Percentiles rank a stretch among this genome's conserved stretches.
phyloP scores from a whole-genome alignment of 2,329 filamentous ascomycete species.

The Ceratocystis albifundus region DNA sequence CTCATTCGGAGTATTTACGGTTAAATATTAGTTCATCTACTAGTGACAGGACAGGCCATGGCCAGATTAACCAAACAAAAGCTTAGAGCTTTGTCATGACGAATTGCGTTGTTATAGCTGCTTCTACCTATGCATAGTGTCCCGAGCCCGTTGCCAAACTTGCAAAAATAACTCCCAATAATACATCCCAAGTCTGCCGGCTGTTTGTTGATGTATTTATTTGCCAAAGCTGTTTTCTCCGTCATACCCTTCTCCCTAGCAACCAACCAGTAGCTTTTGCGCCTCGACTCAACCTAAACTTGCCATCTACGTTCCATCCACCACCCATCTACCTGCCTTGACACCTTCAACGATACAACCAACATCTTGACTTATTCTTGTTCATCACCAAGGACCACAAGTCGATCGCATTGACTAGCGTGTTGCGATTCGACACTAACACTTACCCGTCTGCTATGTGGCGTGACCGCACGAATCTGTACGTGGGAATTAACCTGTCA shows the following conservation, averaged over 20 bases:
- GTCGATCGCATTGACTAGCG: neutral
- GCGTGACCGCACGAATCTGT: constrained; percentile 99
- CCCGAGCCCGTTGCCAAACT: neutral
- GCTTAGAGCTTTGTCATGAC: constrained; percentile 9
- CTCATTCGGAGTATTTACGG: neutral
- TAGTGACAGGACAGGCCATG: neutral
- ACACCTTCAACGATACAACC: neutral
- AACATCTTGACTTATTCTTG: neutral
- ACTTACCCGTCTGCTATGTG: constrained; percentile 59
- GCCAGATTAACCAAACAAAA: neutral
- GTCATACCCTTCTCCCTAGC: neutral
- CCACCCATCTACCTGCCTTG: neutral
- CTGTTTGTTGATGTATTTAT: neutral
- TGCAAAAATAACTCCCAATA: neutral
- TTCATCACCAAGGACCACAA: neutral
- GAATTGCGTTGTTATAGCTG: neutral
- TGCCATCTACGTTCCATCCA: neutral
- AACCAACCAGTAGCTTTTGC: neutral
- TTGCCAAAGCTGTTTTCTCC: neutral
- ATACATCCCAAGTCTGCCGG: neutral
- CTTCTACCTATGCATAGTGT: neutral
- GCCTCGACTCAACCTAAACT: neutral
- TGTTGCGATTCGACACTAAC: neutral
- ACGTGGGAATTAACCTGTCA: constrained; percentile 30
- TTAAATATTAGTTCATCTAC: neutral